phyloP scores from a whole-genome alignment of 768 basidiomycete species.

The Rubroboletus satanas region DNA sequence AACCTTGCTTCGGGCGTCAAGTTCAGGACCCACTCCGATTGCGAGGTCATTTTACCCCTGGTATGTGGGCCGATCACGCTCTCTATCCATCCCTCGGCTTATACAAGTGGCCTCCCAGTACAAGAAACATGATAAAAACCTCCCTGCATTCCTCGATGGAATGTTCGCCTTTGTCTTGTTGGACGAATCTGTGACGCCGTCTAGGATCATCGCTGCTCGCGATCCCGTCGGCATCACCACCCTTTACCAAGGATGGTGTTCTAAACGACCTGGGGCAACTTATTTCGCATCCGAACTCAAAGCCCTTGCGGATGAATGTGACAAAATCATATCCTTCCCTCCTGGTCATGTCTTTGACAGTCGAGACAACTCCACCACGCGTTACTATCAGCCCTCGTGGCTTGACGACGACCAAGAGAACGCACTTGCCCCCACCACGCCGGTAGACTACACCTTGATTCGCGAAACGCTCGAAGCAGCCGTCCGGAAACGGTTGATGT shows the following conservation, averaged over 20 bases:
- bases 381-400: conserved; percentile 90
- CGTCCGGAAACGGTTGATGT: conserved; percentile 94
- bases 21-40: conserved; percentile 98
- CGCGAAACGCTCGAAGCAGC: conserved; percentile 85
- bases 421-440: conserved; percentile 50
- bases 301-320: conserved; percentile 85
- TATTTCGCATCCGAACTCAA: conserved; percentile 98
- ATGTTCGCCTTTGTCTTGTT: conserved; percentile 99
- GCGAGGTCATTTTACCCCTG: conserved; percentile 93
- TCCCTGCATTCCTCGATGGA: conserved; percentile 85
- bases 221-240: conserved; percentile 98
- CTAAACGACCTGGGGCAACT: conserved; percentile 71
- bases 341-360: conserved; percentile 97
- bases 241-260: conserved; percentile 95
- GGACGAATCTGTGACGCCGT: conserved; percentile 86
- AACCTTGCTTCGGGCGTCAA: conserved; percentile 58
- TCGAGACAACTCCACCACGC: conserved; percentile 64
- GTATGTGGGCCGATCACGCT: conserved; percentile 40
- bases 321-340: conserved; percentile 92
- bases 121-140: conserved; percentile 68
- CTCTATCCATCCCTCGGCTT: not conserved
- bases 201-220: conserved; percentile 90
- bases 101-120: conserved; percentile 50
- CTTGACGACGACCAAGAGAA: conserved; percentile 77
- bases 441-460: conserved; percentile 63